A percentile compares a stretch with the other conserved stretches of the same genome.
Evolutionary conservation across 495 filamentous ascomycete species (phyloP).

Genomic region (Penicillium riverlandense): DNA sequence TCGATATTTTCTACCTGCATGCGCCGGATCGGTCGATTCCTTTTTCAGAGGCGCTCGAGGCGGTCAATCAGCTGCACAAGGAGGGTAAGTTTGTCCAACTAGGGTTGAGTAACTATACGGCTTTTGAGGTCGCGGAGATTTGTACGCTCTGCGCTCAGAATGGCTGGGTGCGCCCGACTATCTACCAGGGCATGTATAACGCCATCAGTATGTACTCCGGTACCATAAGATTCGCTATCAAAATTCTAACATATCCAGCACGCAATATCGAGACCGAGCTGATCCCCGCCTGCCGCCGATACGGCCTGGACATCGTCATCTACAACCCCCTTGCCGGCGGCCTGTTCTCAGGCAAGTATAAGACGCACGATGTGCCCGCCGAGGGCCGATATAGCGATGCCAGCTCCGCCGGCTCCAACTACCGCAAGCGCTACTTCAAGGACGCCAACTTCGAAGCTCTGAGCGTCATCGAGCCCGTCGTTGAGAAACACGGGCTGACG

Average conservation of each 20-base stretch:
- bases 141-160: slow-evolving; percentile 74
- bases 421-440: slow-evolving; percentile 75
- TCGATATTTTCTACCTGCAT: slow-evolving; percentile 89
- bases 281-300: slow-evolving; percentile 71
- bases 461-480: slow-evolving; percentile 62
- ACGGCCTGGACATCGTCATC: slow-evolving; percentile 80
- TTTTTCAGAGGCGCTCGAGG: slow-evolving; percentile 73
- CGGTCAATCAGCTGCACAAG: slow-evolving; percentile 74
- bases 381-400: slow-evolving; percentile 65
- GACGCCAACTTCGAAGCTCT: slow-evolving; percentile 73
- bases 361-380: slow-evolving; percentile 55
- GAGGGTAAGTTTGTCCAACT: slow-evolving; percentile 80
- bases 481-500: slow-evolving; percentile 66
- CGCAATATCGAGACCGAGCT: slow-evolving; percentile 77
- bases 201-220: slow-evolving; percentile 38
- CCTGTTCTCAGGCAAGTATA: slow-evolving; percentile 80
- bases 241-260: slow-evolving; percentile 19
- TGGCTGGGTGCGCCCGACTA: slow-evolving; percentile 57
- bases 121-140: slow-evolving; percentile 88
- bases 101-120: slow-evolving; percentile 77
- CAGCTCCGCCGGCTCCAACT: slow-evolving; percentile 49
- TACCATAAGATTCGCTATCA: too few species aligned
- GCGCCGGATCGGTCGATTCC: slow-evolving; percentile 72
- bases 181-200: slow-evolving; percentile 64
- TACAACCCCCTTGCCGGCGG: slow-evolving; percentile 89